Percentiles rank a stretch among this genome's conserved stretches.
phyloP scores from a whole-genome alignment of 495 filamentous ascomycete genomes.

The Lepidopterella palustris region DNA sequence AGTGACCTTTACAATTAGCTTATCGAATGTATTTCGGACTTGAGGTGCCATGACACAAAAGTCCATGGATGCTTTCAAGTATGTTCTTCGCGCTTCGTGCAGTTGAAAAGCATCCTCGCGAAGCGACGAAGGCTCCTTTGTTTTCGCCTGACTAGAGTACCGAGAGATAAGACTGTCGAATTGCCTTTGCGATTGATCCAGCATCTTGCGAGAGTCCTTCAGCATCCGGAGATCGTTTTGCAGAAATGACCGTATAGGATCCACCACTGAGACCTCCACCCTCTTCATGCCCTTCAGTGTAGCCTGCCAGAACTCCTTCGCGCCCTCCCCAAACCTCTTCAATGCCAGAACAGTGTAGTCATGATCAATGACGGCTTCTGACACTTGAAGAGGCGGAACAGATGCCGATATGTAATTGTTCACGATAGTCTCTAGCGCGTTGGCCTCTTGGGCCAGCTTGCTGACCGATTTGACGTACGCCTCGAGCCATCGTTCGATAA shows the following conservation, averaged over 20 bases:
- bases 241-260: slow-evolving; percentile 74
- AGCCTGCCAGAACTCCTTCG: slow-evolving; percentile 78
- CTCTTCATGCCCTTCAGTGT: slow-evolving; percentile 63
- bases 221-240: slow-evolving; percentile 63
- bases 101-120: slow-evolving; percentile 94
- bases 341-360: slow-evolving; percentile 89
- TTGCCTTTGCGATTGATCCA: slow-evolving; percentile 75
- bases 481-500: slow-evolving; percentile 90
- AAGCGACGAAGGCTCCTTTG: slow-evolving; percentile 83
- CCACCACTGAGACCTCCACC: slow-evolving; percentile 66
- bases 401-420: slow-evolving; percentile 66
- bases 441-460: slow-evolving; percentile 68
- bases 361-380: slow-evolving; percentile 80
- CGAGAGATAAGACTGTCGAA: slow-evolving; percentile 74
- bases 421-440: slow-evolving; percentile 60
- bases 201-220: slow-evolving; percentile 64
- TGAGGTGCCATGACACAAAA: slow-evolving; percentile 83
- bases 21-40: slow-evolving; percentile 71
- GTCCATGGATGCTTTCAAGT: slow-evolving; percentile 87
- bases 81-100: slow-evolving; percentile 86
- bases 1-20: slow-evolving; percentile 74
- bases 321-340: slow-evolving; percentile 73
- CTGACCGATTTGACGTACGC: slow-evolving; percentile 71
- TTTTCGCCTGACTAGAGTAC: slow-evolving; percentile 78
- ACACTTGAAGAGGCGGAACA: slow-evolving; percentile 62